phyloP scores from a whole-genome alignment of 176 grass and related monocot species.

The Oropetium thomaeum region DNA sequence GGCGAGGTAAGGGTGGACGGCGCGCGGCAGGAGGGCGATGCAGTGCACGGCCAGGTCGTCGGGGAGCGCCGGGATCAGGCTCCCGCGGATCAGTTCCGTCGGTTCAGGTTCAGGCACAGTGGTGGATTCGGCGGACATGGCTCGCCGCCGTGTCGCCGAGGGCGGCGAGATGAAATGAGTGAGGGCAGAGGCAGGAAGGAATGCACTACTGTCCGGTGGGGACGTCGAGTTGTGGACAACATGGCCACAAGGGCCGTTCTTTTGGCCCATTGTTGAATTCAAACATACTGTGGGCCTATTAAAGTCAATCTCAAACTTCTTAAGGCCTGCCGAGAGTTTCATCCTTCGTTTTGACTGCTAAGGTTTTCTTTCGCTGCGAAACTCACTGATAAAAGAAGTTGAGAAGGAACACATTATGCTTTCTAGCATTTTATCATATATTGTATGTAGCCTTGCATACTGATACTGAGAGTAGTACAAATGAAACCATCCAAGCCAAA shows the following conservation, averaged over 20 bases:
- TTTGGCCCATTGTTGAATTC: not conserved
- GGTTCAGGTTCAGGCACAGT: not conserved
- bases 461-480: too few relatives aligned
- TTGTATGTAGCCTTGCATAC: not conserved
- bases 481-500: not conserved
- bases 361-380: not conserved
- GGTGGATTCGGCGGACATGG: slow-evolving; percentile 24
- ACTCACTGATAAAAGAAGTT: not conserved
- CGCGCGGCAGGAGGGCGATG: slow-evolving; percentile 64
- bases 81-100: slow-evolving; percentile 23
- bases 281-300: not conserved
- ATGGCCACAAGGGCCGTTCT: not conserved
- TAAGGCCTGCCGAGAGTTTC: not conserved
- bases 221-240: not conserved
- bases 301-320: not conserved
- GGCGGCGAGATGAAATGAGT: not conserved
- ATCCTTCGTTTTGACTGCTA: not conserved
- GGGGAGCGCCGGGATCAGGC: slow-evolving; percentile 65
- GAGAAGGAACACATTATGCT: not conserved
- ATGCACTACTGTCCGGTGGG: not conserved
- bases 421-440: not conserved
- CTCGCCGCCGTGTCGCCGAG: slow-evolving; percentile 22
- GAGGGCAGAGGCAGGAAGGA: not conserved
- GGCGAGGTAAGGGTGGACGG: slow-evolving; percentile 40
- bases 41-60: slow-evolving; percentile 68